Evolutionary conservation across 495 filamentous ascomycete genomes (phyloP), one percentile per base, ranked within the genome.

Genomic region (Neurospora cerealis): DNA sequence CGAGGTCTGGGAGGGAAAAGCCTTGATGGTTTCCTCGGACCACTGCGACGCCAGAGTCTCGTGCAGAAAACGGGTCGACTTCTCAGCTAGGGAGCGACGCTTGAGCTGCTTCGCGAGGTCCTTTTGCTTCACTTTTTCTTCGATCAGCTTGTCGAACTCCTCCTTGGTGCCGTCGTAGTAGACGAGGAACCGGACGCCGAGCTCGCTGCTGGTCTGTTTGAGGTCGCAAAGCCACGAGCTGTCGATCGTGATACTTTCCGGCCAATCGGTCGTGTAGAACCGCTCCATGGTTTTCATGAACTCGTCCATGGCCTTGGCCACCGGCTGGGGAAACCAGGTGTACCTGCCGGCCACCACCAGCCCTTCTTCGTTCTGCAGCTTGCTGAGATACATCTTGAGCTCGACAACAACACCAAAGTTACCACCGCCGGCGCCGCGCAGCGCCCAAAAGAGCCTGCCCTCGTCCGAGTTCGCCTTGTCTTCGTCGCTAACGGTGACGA

Each of bases 401-500:
- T 82, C 83, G 60, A 88, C 75, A 7, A 89, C 85, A 9, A 88
- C 80, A 13, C 87, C 88, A 72, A 82, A 90, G 46, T 86, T 87
- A 73, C 86, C 72, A 39, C 81, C 81, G 40, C 83, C 82, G 6
- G 87, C 87, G 17, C 88, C 88, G 32, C 87, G 82, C 15, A 91
- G 78, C 2, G 86, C 88, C 80, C 84, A 85, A 71, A 88, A 89
- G 17, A 88, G 81, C 73, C 87, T 86, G 28, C 73, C 72, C 70
- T 88, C 82, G 48, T 83, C 74, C 46, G 46, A 54, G 72, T 88
- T 85, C 36, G 74, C 69, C 70, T 88, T 81, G 41, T 83, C 73
- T 19, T 78, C 80, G 66, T 79, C 77, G 54, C 81, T 84, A 19
- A 85, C 85, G 11, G 79, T 83, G 34, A 82, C 74, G 70, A 83